Evolutionary conservation across 148 eudicot species (phyloP).

Genomic region (Diospyros kaki): DNA sequence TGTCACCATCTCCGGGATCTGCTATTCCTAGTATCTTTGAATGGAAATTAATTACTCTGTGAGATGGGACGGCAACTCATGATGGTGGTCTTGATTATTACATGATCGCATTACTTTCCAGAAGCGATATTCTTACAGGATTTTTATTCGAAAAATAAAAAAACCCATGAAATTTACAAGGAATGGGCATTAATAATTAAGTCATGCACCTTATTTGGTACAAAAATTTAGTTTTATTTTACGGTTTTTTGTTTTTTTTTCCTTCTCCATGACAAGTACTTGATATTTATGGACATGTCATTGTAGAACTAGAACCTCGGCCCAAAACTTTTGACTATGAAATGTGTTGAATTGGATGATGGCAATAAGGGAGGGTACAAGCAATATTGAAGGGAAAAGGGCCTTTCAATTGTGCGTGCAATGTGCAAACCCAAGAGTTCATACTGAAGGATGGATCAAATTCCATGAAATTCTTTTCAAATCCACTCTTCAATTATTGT

Average conservation of each 20-base stretch:
- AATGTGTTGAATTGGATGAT: not conserved
- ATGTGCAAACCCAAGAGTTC: too few relatives aligned
- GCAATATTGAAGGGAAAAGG: too few relatives aligned
- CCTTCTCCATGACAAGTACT: not conserved
- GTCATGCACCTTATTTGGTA: too few relatives aligned
- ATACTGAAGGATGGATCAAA: too few relatives aligned
- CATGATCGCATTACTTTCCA: not conserved
- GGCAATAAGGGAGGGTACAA: not conserved
- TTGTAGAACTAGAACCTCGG: not conserved
- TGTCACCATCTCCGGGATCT: not conserved
- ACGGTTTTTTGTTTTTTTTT: not conserved
- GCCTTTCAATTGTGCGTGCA: too few relatives aligned
- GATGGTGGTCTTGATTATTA: not conserved
- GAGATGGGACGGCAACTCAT: not conserved
- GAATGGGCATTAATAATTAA: too few relatives aligned
- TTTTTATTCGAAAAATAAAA: too few relatives aligned
- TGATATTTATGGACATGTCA: not conserved
- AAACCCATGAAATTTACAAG: too few relatives aligned
- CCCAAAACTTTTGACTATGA: constrained; percentile 10
- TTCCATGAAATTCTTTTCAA: too few relatives aligned
- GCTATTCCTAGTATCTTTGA: not conserved
- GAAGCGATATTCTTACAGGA: not conserved
- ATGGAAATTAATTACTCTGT: not conserved
- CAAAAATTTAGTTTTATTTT: not conserved
- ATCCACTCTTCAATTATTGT: constrained; percentile 7